A percentile compares a stretch with the other conserved stretches of the same genome.
These are phyloP conservation scores for Millerago galiae DNA, from an alignment of 805 yeast genomes.

Conservation along the genomic window DNA sequence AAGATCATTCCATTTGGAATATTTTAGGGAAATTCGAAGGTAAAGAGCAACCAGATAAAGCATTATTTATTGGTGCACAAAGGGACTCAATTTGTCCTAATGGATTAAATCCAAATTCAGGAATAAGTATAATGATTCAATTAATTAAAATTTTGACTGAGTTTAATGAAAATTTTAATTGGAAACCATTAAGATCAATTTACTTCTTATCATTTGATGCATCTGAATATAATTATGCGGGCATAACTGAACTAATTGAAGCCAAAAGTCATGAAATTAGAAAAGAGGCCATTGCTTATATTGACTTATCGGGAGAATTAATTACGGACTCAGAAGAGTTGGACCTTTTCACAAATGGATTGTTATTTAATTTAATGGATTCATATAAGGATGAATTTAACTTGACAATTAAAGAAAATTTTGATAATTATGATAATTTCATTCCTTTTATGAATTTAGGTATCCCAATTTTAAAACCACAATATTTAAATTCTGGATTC, in stretches of 20 bases:
- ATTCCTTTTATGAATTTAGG: slow-evolving; percentile 62
- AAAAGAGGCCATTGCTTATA: slow-evolving; percentile 58
- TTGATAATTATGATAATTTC: slow-evolving; percentile 51
- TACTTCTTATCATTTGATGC: slow-evolving; percentile 85
- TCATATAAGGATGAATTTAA: slow-evolving; percentile 20
- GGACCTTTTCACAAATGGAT: slow-evolving; percentile 57
- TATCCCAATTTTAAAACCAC: slow-evolving; percentile 63
- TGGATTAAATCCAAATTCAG: slow-evolving; percentile 65
- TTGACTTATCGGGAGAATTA: slow-evolving; percentile 62
- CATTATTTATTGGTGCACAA: slow-evolving; percentile 74
- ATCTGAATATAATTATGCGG: slow-evolving; percentile 72
- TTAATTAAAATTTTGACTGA: slow-evolving; percentile 61
- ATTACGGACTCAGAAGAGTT: slow-evolving; percentile 43
- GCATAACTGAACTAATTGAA: slow-evolving; percentile 75
- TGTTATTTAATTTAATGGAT: slow-evolving; percentile 37
- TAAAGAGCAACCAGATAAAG: slow-evolving; percentile 67
- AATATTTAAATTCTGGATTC: slow-evolving; percentile 29
- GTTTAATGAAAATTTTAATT: slow-evolving; percentile 55
- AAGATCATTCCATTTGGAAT: slow-evolving; percentile 68
- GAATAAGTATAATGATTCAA: slow-evolving; percentile 67
- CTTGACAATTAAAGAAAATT: slow-evolving; percentile 21
- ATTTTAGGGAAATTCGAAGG: slow-evolving; percentile 75
- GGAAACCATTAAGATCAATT: slow-evolving; percentile 81
- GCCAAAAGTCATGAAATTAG: slow-evolving; percentile 44
- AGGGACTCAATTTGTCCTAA: slow-evolving; percentile 76